Percentiles rank a stretch among this genome's conserved stretches.
These are phyloP conservation scores for Backusella mclennaniae DNA, from an alignment of 192 early-diverging fungal genomes.

Conservation along the genomic window DNA sequence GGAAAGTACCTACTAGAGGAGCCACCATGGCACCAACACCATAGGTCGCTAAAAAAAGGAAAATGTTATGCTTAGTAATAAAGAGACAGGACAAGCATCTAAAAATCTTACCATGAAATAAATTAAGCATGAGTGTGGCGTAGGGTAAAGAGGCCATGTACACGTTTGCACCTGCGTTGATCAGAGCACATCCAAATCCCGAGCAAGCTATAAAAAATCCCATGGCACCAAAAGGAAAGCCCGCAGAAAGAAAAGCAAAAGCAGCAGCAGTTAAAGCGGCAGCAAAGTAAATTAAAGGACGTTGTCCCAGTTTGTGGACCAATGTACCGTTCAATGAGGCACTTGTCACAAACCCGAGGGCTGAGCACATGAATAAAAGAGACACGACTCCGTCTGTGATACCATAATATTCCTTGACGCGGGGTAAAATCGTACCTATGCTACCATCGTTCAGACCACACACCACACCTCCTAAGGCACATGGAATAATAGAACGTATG, in stretches of 20 bases:
- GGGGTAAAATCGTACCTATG: conserved; percentile 27
- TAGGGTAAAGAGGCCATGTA: conserved; percentile 23
- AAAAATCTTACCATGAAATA: conserved; percentile 29
- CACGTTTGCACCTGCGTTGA: conserved; percentile 34
- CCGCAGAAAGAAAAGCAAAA: conserved; percentile 27
- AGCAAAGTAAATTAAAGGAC: conserved; percentile 9
- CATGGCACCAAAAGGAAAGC: conserved; percentile 23
- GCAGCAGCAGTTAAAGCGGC: conserved; percentile 9
- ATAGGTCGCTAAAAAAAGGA: conserved; percentile 19
- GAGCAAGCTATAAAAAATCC: conserved; percentile 19
- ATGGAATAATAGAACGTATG: neutral
- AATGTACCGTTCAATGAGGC: conserved; percentile 25
- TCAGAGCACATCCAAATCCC: conserved; percentile 20
- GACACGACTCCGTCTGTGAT: conserved; percentile 28
- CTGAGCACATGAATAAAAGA: conserved; percentile 21
- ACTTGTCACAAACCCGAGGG: conserved; percentile 19
- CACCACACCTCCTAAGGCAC: conserved; percentile 2
- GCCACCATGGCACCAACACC: conserved; percentile 32
- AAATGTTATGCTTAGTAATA: neutral
- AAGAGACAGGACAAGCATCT: too few species aligned
- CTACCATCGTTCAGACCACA: conserved; percentile 24
- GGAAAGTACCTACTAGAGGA: conserved; percentile 22
- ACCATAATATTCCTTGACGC: conserved; percentile 30
- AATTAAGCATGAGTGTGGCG: conserved; percentile 30
- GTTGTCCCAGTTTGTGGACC: conserved; percentile 18